These are phyloP conservation scores for Thalia dealbata DNA, from an alignment of 176 grass and related monocot genomes.

Conservation along the genomic window DNA sequence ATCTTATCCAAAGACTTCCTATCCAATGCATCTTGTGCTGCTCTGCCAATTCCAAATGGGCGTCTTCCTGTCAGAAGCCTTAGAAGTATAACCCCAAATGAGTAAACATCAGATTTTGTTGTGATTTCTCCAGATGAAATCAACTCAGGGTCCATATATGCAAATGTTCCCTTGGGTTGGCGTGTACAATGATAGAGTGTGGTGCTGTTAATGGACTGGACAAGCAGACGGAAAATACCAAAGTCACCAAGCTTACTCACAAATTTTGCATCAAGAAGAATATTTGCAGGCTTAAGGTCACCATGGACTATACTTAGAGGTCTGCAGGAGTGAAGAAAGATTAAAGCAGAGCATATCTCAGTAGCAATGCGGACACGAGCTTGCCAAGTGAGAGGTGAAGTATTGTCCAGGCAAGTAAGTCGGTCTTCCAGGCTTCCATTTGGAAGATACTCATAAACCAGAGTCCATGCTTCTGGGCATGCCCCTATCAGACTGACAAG, in stretches of 20 bases:
- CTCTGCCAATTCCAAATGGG: slow-evolving; percentile 30
- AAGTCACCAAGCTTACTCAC: slow-evolving; percentile 60
- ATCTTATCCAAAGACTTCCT: slow-evolving; percentile 33
- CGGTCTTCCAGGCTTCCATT: slow-evolving; percentile 67
- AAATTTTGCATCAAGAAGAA: slow-evolving; percentile 59
- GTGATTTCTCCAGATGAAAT: slow-evolving; percentile 58
- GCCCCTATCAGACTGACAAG: slow-evolving; percentile 58
- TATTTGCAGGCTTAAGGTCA: slow-evolving; percentile 66
- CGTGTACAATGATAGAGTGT: slow-evolving; percentile 50
- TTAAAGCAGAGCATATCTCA: slow-evolving; percentile 47
- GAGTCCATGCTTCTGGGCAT: slow-evolving; percentile 43
- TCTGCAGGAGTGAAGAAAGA: slow-evolving; percentile 55
- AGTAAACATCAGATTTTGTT: slow-evolving; percentile 55
- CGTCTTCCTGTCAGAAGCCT: slow-evolving; percentile 52
- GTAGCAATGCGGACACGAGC: slow-evolving; percentile 35
- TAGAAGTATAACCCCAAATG: slow-evolving; percentile 62
- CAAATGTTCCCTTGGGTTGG: slow-evolving; percentile 51
- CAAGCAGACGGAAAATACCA: slow-evolving; percentile 55
- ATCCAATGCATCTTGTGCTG: slow-evolving; percentile 35
- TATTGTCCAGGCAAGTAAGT: slow-evolving; percentile 44
- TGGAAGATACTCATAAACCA: slow-evolving; percentile 64
- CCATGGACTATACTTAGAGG: slow-evolving; percentile 48
- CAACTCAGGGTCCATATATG: slow-evolving; percentile 72
- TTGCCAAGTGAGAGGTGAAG: slow-evolving; percentile 50
- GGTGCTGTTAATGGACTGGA: slow-evolving; percentile 37